Percentiles rank a stretch among this genome's conserved stretches.
phyloP scores from a whole-genome alignment of 1,284 basidiomycete genomes.

The Trichosporon sp. region DNA sequence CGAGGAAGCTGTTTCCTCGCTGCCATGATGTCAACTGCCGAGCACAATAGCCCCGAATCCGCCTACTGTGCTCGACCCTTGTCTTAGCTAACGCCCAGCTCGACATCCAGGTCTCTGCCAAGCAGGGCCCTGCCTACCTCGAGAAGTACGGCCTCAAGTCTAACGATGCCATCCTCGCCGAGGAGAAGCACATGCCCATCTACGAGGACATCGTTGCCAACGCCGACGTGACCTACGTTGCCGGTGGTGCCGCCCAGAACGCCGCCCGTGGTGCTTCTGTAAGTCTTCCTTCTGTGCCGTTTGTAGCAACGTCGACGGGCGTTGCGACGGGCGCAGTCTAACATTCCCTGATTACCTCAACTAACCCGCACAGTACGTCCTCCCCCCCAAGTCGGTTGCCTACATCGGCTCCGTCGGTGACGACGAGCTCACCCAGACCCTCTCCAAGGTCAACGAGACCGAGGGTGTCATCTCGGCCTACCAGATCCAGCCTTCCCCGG shows the following conservation, averaged over 20 bases:
- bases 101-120: slow-evolving; percentile 71
- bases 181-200: slow-evolving; percentile 77
- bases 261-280: slow-evolving; percentile 93
- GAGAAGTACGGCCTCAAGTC: slow-evolving; percentile 88
- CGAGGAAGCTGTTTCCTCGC: background rate
- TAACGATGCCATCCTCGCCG: slow-evolving; percentile 95
- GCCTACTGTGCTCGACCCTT: background rate
- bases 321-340: background rate
- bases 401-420: slow-evolving; percentile 93
- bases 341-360: background rate
- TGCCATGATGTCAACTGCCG: background rate
- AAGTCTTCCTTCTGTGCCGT: slow-evolving; percentile 48
- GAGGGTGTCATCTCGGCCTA: slow-evolving; percentile 89
- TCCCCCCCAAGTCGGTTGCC: slow-evolving; percentile 84
- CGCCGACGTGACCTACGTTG: slow-evolving; percentile 80
- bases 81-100: slow-evolving; percentile 50
- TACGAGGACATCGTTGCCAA: slow-evolving; percentile 83
- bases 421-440: slow-evolving; percentile 83
- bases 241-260: slow-evolving; percentile 96
- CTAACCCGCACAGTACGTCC: slow-evolving; percentile 63
- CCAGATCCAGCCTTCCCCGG: slow-evolving; percentile 70
- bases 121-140: slow-evolving; percentile 73
- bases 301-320: background rate
- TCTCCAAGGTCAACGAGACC: slow-evolving; percentile 85
- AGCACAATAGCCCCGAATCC: background rate